Evolutionary conservation across 371 early-diverging fungal genomes (phyloP).

Genomic region (Phascolomyces articulosus): DNA sequence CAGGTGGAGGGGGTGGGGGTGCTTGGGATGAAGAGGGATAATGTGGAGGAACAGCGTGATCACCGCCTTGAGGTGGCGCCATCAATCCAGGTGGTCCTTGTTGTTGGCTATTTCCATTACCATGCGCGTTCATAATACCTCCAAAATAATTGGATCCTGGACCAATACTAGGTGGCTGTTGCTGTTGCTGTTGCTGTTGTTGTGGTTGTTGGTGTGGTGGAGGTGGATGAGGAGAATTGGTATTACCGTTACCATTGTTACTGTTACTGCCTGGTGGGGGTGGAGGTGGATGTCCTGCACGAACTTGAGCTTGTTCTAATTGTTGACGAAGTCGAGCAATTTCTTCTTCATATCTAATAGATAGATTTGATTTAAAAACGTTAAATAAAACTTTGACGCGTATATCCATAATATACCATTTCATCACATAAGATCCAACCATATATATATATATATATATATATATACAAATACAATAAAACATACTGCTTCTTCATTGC

Average conservation of each 20-base stretch:
- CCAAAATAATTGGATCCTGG: conserved; percentile 54
- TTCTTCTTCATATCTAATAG: conserved; percentile 49
- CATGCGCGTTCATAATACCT: conserved; percentile 49
- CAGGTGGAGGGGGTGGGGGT: conserved; percentile 11
- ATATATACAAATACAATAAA: not conserved
- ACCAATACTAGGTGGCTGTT: conserved; percentile 50
- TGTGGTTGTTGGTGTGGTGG: conserved; percentile 24
- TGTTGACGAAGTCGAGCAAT: conserved; percentile 51
- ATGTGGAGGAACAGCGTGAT: conserved; percentile 26
- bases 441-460: not conserved
- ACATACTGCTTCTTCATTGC: conserved; percentile 74
- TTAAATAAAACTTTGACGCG: not conserved
- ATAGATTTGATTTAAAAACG: not conserved
- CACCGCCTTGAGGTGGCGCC: conserved; percentile 36
- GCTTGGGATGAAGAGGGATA: conserved; percentile 22
- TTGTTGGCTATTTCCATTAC: conserved; percentile 23
- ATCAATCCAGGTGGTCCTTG: conserved; percentile 27
- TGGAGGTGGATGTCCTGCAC: conserved; percentile 28
- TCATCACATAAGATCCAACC: too few relatives aligned
- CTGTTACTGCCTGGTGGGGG: conserved; percentile 15
- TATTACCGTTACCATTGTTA: not conserved
- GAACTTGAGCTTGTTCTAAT: conserved; percentile 40
- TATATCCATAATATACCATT: too few relatives aligned
- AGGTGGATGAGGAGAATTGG: conserved; percentile 14
- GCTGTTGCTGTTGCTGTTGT: conserved; percentile 28